Evolutionary conservation across 2,329 filamentous ascomycete genomes (phyloP), one percentile per base, ranked within the genome.

Genomic region (Colletotrichum plurivorum): DNA sequence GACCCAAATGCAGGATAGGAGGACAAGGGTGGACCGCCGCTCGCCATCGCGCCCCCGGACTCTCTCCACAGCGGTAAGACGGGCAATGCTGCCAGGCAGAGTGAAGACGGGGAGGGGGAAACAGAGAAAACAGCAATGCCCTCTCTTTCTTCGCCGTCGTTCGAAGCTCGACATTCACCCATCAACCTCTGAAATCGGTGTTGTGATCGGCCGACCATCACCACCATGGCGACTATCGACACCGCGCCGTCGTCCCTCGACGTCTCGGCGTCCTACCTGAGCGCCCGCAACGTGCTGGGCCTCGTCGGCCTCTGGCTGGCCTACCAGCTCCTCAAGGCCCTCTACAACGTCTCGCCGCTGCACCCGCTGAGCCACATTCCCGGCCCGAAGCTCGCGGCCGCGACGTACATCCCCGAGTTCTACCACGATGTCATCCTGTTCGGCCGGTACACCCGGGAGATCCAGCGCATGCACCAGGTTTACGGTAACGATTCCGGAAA

Each of bases 331-430:
- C 13, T 75, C 8, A 56, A 75, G 13, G 71, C 63, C 16, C 54
- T 75, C 8, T 76, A 82, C 72, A 82, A 82, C 60, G 71, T 83
- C 55, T 82, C 81, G 2, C 78, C 80, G 3, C 69, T 82, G 16
- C 81, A 83, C 57, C 81, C 80, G 2, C 69, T 83, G 22, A 73
- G 72, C 65, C 72, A 73, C 9, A 78, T 83, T 22, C 81, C 81
- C 5, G 81, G 81, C 0, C 80, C 80, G 0, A 79, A 72, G 62
- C 58, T 82, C 1, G 78, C 81, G 2, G 79, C 79, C 1, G 75
- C 74, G 4, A 79, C 76, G 8, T 80, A 80, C 46, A 61, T 77
- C 1, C 81, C 80, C 13, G 81, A 83, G 57, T 77, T 78, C 7
- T 83, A 79, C 57, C 77, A 80, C 55, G 81, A 83, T 60, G 75